Evolutionary conservation across 345 rosid genomes (phyloP).

Genomic region (Syzygium jambos): DNA sequence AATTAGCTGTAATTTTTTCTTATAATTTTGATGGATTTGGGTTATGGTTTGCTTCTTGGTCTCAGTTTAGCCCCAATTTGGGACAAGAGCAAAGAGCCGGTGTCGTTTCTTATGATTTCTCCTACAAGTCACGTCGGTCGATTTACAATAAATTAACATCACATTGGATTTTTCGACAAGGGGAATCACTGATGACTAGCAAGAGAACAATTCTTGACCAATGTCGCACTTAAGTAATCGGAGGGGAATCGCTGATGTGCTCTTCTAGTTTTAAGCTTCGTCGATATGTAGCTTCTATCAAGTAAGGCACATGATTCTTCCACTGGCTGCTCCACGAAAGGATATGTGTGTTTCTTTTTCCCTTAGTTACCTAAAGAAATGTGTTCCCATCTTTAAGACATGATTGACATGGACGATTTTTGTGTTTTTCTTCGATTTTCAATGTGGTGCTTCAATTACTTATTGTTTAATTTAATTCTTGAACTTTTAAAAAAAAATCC

Average conservation of each 20-base stretch:
- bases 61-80: background rate
- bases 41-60: background rate
- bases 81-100: background rate
- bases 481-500: background rate
- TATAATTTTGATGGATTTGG: background rate
- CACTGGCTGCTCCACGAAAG: background rate
- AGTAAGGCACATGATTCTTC: background rate
- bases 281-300: background rate
- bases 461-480: background rate
- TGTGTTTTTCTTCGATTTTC: background rate
- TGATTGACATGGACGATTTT: background rate
- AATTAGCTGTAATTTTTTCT: background rate
- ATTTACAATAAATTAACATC: background rate
- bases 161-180: fast-evolving
- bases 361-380: background rate
- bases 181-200: fast-evolving
- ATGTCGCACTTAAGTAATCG: background rate
- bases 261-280: background rate
- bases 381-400: background rate
- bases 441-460: background rate
- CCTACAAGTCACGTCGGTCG: background rate
- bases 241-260: background rate
- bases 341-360: background rate
- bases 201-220: background rate
- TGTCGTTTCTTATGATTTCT: background rate